Evolutionary conservation across 2,329 filamentous ascomycete species (phyloP).

Genomic region (Byssochlamys sp.): DNA sequence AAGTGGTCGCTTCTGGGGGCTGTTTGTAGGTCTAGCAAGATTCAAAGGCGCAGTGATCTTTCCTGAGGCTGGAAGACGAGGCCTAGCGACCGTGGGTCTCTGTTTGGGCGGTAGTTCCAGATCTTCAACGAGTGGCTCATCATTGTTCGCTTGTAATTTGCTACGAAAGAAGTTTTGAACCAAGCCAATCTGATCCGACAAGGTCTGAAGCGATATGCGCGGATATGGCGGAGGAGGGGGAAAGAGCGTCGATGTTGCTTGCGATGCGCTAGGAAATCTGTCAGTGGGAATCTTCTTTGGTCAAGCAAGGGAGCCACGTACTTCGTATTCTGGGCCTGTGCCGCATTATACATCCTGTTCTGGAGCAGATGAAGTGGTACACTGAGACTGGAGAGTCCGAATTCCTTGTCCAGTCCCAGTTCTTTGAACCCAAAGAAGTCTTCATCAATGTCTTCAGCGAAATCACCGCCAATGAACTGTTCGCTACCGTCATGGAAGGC

Average conservation of each 20-base stretch:
- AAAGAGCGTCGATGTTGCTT: conserved; percentile 51
- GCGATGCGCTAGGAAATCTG: conserved; percentile 19
- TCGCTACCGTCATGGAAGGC: conserved; percentile 95
- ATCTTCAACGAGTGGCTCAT: conserved; percentile 80
- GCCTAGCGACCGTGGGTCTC: conserved; percentile 41
- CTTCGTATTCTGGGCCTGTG: conserved; percentile 63
- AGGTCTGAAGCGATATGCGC: conserved; percentile 66
- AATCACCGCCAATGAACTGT: conserved; percentile 91
- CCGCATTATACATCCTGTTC: conserved; percentile 75
- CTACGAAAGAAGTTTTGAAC: conserved; percentile 84
- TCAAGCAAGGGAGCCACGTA: conserved; percentile 23
- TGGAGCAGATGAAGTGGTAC: conserved; percentile 92
- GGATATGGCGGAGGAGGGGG: conserved; percentile 61
- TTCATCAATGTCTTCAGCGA: conserved; percentile 93
- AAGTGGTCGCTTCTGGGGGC: conserved; percentile 33
- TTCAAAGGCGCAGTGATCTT: conserved; percentile 32
- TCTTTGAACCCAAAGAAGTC: conserved; percentile 99
- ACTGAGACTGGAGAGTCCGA: conserved; percentile 75
- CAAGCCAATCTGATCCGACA: conserved; percentile 72
- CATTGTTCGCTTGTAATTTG: conserved; percentile 74
- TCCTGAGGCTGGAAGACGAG: conserved; percentile 37
- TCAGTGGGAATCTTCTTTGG: background rate
- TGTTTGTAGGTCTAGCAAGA: conserved; percentile 22
- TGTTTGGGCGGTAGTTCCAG: conserved; percentile 92
- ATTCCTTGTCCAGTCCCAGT: conserved; percentile 80